Base-by-base conservation (phyloP, 2,329 filamentous ascomycete genomes). In the Dothistroma septosporum region DNA sequence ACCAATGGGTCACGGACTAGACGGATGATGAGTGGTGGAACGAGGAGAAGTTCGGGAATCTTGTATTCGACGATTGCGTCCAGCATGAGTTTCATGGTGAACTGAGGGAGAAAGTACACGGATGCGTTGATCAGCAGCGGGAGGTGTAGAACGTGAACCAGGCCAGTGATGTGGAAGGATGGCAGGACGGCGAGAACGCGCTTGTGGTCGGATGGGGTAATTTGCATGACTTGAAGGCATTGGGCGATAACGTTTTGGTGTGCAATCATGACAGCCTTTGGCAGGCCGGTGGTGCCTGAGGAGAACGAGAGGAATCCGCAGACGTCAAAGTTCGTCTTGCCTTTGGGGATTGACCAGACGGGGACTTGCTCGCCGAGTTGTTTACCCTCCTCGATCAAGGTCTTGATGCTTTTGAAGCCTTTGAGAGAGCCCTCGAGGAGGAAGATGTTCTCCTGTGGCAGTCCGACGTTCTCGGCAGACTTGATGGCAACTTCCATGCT, bases 91-190 rank as follows among this genome's bases (percentile, higher is more conserved):
- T 80, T 76, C 80, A 87, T 85, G n/a, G 80, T 85, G 74, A 89
- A 90, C 6, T 78, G 72, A 0, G 85, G 83, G 1, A 88, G 78
- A 79, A 89, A 86, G 69, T 85, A 80, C 32, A 88, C 85, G 66
- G 87, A 81, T n/a, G 83, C 84, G 68, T 89, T 88, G 47, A 87
- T 75, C 9, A 85, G 72, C 31, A 88, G 73, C 0, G 87, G 86
- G 0, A 88, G 76, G 68, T 88, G 85, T 61, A 89, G 79, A 41
- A 82, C 78, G 66, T 87, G 84, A 4, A 87, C 81, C 1, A 88
- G 78, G 1, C 85, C 85, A 0, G 84, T 86, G 66, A 86, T 87
- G 73, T 87, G 84, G 72, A 86, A 87, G 33, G 84, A 76, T 0
- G 85, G 85, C 14, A 87, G 74, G 1, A 85, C 83, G 5, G 82